Percentiles rank a stretch among this genome's conserved stretches.
Evolutionary conservation across 345 rosid genomes (phyloP).

Genomic region (Citrus reticulata): DNA sequence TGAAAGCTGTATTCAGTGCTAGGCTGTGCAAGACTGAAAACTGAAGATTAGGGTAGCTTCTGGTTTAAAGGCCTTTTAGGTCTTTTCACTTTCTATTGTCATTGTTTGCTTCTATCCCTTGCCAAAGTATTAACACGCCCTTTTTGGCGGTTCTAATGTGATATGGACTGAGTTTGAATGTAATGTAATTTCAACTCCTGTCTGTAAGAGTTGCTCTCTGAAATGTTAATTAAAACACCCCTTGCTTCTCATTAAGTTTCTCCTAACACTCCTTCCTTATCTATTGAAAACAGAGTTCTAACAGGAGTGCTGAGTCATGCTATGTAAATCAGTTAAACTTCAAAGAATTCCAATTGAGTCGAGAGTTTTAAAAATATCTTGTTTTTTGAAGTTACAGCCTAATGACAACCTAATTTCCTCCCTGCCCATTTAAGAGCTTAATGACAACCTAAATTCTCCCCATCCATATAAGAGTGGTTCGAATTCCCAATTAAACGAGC

Average conservation of each 20-base stretch:
- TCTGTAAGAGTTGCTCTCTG: conserved; percentile 1
- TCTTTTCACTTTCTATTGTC: conserved; percentile 13
- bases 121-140: conserved; percentile 2
- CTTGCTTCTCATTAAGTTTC: background rate
- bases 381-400: too few relatives aligned
- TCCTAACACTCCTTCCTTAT: too few relatives aligned
- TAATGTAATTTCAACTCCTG: conserved; percentile 4
- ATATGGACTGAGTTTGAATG: background rate
- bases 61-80: conserved; percentile 5
- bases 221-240: conserved; percentile 12
- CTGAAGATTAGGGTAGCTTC: conserved; percentile 8
- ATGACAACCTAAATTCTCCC: too few relatives aligned
- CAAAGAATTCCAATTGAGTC: background rate
- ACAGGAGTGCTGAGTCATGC: background rate
- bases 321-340: too few relatives aligned
- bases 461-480: too few relatives aligned
- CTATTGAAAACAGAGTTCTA: background rate
- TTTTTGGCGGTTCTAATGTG: conserved; percentile 10
- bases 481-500: too few relatives aligned
- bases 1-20: conserved; percentile 2
- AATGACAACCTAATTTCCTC: too few relatives aligned
- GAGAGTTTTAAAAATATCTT: too few relatives aligned
- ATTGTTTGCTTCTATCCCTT: conserved; percentile 1
- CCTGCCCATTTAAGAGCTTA: too few relatives aligned
- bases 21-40: background rate